Base-by-base conservation (phyloP, 306 rosid genomes). In the Pterocarpus santalinus region DNA sequence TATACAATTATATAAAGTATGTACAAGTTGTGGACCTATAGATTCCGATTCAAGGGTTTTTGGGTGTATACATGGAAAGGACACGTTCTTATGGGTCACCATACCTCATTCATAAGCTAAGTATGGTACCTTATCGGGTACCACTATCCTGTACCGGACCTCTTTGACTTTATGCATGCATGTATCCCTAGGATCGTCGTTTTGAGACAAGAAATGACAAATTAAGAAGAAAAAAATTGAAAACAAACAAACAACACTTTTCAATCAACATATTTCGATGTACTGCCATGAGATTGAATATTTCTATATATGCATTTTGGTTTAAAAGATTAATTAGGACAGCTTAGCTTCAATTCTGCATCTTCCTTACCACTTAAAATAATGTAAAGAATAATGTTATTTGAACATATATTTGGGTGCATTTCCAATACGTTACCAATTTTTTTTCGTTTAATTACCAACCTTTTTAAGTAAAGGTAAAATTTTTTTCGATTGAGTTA, bases 21-120 rank as follows among this genome's bases (percentile, higher is more conserved):
- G 52, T 69, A 78, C 86, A 87, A 87, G 85, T 60, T 49, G 86
- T 92, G 94, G 92, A 83, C 46, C 15, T 62, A 82, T 79, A 58
- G 67, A 80, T 73, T 82, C 12, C 66, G 83, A 61, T 83, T 84
- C 61, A 65, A 79, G 56, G 53, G 75, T 55, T 71, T 77, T 64
- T 43, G 44, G 73, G 77, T 58, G 55, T 79, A 79, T 79, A 72
- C 81, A 67, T 73, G 77, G 6, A 83, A 65, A 73, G 38, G 74
- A 68, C 84, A 62, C 16, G 53, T 11, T 61, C 2, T 38, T 28
- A 81, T 87, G 90, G 86, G 77, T 69, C 32, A 34, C 3, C 43
- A 80, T 83, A 46, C 30, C 80, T 55, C 77, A 79, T 79, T 65
- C 15, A 79, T 84, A 34, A 63, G 3, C 9, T 28, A 80, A 12